These are phyloP conservation scores for Anthostomella pinea DNA, from an alignment of 2,329 filamentous ascomycete genomes.

Conservation along the genomic window DNA sequence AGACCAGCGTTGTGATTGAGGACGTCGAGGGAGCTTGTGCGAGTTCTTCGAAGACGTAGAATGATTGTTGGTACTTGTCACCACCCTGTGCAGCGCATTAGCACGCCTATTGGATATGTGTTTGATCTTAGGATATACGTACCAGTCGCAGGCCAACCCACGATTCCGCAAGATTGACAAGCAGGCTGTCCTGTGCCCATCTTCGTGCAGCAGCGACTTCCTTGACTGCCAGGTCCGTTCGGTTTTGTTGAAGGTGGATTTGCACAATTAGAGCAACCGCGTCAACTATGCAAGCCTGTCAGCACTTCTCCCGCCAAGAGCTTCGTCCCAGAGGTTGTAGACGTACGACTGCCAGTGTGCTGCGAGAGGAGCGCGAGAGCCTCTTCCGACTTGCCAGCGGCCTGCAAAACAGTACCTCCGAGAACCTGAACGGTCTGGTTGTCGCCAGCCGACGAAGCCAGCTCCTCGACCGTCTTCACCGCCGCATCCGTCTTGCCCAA, in stretches of 20 bases:
- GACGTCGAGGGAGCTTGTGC: conserved; percentile 82
- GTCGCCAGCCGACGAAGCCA: conserved; percentile 65
- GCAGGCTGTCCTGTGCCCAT: conserved; percentile 91
- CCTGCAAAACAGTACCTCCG: conserved; percentile 77
- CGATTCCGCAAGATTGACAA: conserved; percentile 92
- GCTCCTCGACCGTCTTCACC: conserved; percentile 59
- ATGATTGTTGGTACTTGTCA: conserved; percentile 93
- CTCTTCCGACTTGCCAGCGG: conserved; percentile 77
- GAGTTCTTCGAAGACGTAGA: conserved; percentile 96
- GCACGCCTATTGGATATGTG: neutral
- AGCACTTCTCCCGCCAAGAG: conserved; percentile 7
- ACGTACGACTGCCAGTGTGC: conserved; percentile 83
- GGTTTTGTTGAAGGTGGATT: conserved; percentile 88
- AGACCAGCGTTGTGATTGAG: conserved; percentile 71
- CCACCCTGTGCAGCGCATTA: conserved; percentile 63
- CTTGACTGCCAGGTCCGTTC: conserved; percentile 84
- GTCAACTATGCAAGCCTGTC: conserved; percentile 51
- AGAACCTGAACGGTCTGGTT: conserved; percentile 80
- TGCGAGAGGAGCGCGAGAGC: conserved; percentile 75
- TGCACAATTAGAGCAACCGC: conserved; percentile 87
- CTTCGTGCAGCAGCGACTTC: conserved; percentile 82
- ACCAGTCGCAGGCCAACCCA: conserved; percentile 91
- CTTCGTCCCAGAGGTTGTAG: conserved; percentile 1
- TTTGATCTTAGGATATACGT: conserved; percentile 32
- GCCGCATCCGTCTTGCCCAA: conserved; percentile 62